Conservation (phyloP, 2,329 filamentous ascomycete genomes). For the Ophiosphaerella herpotricha region DNA sequence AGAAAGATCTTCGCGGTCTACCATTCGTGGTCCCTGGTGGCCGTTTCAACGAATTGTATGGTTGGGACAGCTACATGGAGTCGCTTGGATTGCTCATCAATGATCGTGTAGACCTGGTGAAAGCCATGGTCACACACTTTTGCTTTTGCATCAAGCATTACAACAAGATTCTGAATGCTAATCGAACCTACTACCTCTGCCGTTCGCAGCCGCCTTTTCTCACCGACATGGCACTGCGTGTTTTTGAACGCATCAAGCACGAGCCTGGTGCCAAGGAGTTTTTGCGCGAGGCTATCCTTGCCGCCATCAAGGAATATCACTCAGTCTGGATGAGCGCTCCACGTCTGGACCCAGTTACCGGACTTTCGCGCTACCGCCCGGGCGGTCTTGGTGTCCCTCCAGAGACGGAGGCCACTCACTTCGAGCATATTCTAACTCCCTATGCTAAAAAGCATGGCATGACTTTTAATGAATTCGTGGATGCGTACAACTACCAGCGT, state of each 20-base stretch:
- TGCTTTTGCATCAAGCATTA: slow-evolving; percentile 99
- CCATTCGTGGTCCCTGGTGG: slow-evolving; percentile 98
- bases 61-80: slow-evolving; percentile 99
- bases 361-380: slow-evolving; percentile 82
- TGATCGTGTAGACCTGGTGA: slow-evolving; percentile 83
- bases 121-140: slow-evolving; percentile 94
- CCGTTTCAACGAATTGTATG: slow-evolving; percentile 97
- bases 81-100: slow-evolving; percentile 86
- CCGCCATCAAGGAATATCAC: slow-evolving; percentile 96
- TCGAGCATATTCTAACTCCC: slow-evolving; percentile 78
- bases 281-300: slow-evolving; percentile 76
- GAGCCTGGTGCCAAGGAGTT: slow-evolving; percentile 82
- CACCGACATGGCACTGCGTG: slow-evolving; percentile 93
- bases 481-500: slow-evolving; percentile 77
- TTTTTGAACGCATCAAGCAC: slow-evolving; percentile 91
- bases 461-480: slow-evolving; percentile 81
- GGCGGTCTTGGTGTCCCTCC: slow-evolving; percentile 85
- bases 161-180: slow-evolving; percentile 97
- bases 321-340: slow-evolving; percentile 79
- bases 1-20: slow-evolving; percentile 74
- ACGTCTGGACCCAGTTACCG: slow-evolving; percentile 75
- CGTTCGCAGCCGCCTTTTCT: slow-evolving; percentile 96
- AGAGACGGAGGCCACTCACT: slow-evolving; percentile 87
- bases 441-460: slow-evolving; percentile 84
- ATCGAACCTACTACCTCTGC: slow-evolving; percentile 90